Conservation (phyloP, 352 stramenopile genomes). For the Phytophthora sp. region DNA sequence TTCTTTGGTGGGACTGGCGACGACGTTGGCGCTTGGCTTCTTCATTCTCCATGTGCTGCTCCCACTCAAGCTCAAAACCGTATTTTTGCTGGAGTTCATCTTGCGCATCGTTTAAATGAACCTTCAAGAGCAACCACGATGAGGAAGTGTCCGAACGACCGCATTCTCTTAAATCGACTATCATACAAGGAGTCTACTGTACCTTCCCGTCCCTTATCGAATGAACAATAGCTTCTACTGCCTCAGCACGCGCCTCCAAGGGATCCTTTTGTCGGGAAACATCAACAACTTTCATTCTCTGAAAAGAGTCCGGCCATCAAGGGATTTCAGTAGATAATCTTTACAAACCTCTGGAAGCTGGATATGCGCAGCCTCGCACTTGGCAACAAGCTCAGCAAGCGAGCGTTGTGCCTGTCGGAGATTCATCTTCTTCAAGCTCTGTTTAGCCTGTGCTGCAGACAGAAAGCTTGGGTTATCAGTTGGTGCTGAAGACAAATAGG, state of each 20-base stretch:
- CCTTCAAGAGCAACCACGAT: conserved; percentile 15
- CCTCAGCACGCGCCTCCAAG: conserved; percentile 43
- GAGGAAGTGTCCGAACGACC: neutral
- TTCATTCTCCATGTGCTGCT: conserved; percentile 51
- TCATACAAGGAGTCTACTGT: neutral
- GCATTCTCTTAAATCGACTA: neutral
- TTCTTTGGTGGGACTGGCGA: conserved; percentile 38
- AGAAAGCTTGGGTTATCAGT: neutral
- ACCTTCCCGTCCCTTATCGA: conserved; percentile 54
- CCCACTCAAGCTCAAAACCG: conserved; percentile 57
- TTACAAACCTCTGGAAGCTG: conserved; percentile 52
- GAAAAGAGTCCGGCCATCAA: neutral
- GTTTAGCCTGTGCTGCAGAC: neutral
- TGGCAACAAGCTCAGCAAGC: conserved; percentile 62
- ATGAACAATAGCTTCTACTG: conserved; percentile 47
- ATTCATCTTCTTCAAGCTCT: conserved; percentile 51
- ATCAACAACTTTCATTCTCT: neutral
- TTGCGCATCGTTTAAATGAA: conserved; percentile 53
- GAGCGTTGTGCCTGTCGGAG: conserved; percentile 65
- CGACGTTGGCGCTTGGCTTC: conserved; percentile 45
- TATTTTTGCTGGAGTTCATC: conserved; percentile 65
- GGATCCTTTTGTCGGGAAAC: conserved; percentile 34
- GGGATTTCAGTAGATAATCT: neutral
- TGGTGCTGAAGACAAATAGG: no score
- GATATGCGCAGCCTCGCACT: conserved; percentile 66